phyloP scores from a whole-genome alignment of 2,329 filamentous ascomycete genomes.

The Mycosphaerella sp. region DNA sequence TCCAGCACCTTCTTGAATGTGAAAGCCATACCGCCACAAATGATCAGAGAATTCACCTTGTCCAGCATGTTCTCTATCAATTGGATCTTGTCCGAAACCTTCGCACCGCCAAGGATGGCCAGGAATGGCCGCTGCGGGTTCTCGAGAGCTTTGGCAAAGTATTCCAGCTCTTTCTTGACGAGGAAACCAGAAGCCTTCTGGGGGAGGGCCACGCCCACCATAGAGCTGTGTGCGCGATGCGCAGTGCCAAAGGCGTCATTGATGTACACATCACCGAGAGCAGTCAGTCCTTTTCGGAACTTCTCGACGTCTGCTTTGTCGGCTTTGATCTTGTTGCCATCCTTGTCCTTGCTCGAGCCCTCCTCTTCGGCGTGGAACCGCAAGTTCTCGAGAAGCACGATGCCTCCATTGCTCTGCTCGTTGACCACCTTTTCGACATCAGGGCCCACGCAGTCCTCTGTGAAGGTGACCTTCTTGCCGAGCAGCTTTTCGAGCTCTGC shows the following conservation, averaged over 20 bases:
- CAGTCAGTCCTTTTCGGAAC: constrained; percentile 93
- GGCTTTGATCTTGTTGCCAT: constrained; percentile 97
- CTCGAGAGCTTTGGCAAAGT: constrained; percentile 97
- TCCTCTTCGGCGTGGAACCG: constrained; percentile 98
- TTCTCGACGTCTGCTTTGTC: constrained; percentile 86
- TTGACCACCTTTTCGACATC: constrained; percentile 87
- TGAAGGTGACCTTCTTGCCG: constrained; percentile 77
- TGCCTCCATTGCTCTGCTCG: constrained; percentile 70
- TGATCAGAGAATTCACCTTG: constrained; percentile 94
- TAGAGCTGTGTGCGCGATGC: constrained; percentile 97
- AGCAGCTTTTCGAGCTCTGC: constrained; percentile 72
- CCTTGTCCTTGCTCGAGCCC: constrained; percentile 86
- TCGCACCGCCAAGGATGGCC: constrained; percentile 94
- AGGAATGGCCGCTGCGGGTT: constrained; percentile 91
- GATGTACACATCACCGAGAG: constrained; percentile 91
- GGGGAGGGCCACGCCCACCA: constrained; percentile 93
- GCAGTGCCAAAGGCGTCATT: constrained; percentile 99
- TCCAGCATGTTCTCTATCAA: constrained; percentile 97
- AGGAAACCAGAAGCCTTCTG: constrained; percentile 98
- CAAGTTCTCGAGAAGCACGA: constrained; percentile 93
- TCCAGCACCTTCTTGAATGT: constrained; percentile 99
- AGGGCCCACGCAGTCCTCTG: constrained; percentile 81
- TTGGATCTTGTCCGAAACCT: constrained; percentile 99
- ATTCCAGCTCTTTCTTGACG: constrained; percentile 99
- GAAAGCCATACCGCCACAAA: constrained; percentile 98